Evolutionary conservation across 257 asterid genomes (phyloP), one percentile per base, ranked within the genome.

Genomic region (Mentha longifolia): DNA sequence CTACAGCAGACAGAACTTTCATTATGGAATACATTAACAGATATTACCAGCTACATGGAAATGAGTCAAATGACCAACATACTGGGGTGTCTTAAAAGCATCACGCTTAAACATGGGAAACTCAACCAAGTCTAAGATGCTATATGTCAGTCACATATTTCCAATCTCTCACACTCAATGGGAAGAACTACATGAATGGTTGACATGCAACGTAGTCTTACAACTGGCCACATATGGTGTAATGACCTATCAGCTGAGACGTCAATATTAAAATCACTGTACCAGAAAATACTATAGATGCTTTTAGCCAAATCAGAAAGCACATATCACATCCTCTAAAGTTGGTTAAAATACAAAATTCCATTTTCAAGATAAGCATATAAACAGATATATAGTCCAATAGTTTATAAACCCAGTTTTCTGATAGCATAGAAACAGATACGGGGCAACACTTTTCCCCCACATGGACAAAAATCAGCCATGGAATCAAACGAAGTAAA

Each of bases 401-500:
- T 6, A 35, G 31, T 7, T 35, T 35, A 35, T 33, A 5, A 66
- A 58, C 6, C 14, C 55, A 14, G n/a, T 42, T 55, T 37, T 47
- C 33, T 9, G 46, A 56, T 15, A 46, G 22, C 4, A 45, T 16
- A 63, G 15, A 17, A 43, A 9, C n/a, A 20, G 43, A 14, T 12
- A 47, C 5, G 59, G 41, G 30, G 6, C 13, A n/a, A 37, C 10
- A 59, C 58, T 28, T 15, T 15, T 20, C 13, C 14, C 57, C 59
- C 25, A 62, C 13, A 46, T 2, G 15, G 9, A 14, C 65, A 59
- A 19, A 43, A 3, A 33, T 35, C 13, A 61, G 15, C 42, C 58
- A 37, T 52, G 14, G 22, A 15, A 43, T 52, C 61, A 68, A 78
- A 43, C 71, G 55, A 61, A 19, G 42, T 46, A 74, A 67, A 43